phyloP scores from a whole-genome alignment of 2,329 filamentous ascomycete species.

The Penicillium sp. region DNA sequence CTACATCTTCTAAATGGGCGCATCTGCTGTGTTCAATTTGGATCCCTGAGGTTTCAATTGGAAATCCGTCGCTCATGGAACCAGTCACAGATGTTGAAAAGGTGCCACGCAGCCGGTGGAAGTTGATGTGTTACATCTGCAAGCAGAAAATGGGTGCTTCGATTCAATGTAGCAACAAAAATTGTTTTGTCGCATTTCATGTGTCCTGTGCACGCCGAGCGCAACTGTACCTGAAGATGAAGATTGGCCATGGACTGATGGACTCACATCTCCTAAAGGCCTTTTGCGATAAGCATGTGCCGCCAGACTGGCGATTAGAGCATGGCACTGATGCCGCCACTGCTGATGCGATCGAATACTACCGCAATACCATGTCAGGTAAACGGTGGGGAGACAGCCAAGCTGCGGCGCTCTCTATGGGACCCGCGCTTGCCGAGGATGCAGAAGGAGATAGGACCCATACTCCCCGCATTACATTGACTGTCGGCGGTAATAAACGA shows the following conservation, averaged over 20 bases:
- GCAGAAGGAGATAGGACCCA: conserved; percentile 41
- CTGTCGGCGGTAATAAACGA: conserved; percentile 59
- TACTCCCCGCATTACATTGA: conserved; percentile 55
- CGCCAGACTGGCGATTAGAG: conserved; percentile 82
- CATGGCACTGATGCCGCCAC: conserved; percentile 80
- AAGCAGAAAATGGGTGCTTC: conserved; percentile 97
- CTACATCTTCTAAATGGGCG: conserved; percentile 93
- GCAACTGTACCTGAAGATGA: conserved; percentile 92
- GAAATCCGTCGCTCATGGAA: conserved; percentile 97
- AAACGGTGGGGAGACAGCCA: conserved; percentile 92
- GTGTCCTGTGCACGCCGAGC: conserved; percentile 91
- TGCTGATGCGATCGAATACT: conserved; percentile 81
- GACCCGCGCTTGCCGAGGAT: conserved; percentile 64
- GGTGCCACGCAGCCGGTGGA: conserved; percentile 93
- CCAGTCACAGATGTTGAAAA: conserved; percentile 98
- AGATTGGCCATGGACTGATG: conserved; percentile 80
- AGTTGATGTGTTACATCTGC: conserved; percentile 92
- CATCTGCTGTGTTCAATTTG: conserved; percentile 96
- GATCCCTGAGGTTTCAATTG: conserved; percentile 95
- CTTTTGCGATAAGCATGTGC: conserved; percentile 94
- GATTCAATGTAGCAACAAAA: conserved; percentile 97
- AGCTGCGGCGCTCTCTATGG: conserved; percentile 75
- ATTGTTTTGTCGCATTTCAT: conserved; percentile 95
- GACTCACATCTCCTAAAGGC: conserved; percentile 86
- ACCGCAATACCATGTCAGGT: conserved; percentile 84